Conservation (phyloP, 306 rosid species). For the Vigna reflexopilosa region DNA sequence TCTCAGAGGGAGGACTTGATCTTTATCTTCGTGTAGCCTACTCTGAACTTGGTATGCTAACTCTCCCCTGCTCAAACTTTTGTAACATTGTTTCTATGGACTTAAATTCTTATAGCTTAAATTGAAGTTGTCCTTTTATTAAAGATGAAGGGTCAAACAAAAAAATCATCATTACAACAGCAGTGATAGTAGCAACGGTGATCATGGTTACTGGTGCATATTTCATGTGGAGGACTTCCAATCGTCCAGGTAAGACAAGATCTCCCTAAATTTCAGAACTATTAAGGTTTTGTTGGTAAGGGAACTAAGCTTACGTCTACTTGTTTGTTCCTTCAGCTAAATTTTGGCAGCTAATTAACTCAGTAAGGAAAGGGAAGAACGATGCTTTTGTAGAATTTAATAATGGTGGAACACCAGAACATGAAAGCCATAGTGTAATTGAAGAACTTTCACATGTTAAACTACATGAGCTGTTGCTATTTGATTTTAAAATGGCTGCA, state of each 20-base stretch:
- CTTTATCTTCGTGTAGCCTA: slow-evolving; percentile 36
- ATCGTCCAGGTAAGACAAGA: background rate
- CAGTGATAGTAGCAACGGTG: slow-evolving; percentile 24
- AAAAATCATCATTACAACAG: background rate
- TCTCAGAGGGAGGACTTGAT: slow-evolving; percentile 31
- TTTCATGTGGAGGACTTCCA: slow-evolving; percentile 26
- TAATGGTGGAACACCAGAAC: slow-evolving; percentile 5
- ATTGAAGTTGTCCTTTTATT: background rate
- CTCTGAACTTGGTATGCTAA: slow-evolving; percentile 36
- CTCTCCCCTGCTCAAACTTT: background rate
- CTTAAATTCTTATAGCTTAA: background rate
- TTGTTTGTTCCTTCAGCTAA: background rate
- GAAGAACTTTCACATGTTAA: slow-evolving; percentile 36
- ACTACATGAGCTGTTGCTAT: slow-evolving; percentile 26
- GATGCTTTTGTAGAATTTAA: background rate
- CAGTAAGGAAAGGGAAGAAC: background rate
- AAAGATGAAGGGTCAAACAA: background rate
- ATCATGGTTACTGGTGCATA: slow-evolving; percentile 14
- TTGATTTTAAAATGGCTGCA: slow-evolving; percentile 25
- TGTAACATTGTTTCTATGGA: background rate
- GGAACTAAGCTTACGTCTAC: background rate
- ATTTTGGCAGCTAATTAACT: background rate
- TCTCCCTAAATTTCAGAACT: background rate
- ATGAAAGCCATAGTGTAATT: slow-evolving; percentile 2
- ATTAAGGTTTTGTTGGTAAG: background rate